Evolutionary conservation across 306 rosid genomes (phyloP).

Genomic region (Prunus salicina): DNA sequence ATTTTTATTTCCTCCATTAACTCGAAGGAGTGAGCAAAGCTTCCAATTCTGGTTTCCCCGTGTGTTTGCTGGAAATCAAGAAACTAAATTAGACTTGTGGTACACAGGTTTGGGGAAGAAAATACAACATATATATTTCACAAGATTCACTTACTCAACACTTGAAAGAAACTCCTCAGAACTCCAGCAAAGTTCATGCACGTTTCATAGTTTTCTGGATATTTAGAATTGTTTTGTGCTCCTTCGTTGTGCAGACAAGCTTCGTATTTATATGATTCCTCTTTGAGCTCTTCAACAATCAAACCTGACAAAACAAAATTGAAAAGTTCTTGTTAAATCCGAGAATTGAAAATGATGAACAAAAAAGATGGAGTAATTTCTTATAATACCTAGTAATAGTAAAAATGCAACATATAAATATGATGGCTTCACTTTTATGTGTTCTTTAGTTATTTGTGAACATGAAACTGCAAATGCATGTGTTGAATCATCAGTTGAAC

Average conservation of each 20-base stretch:
- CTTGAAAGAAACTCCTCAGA: not conserved
- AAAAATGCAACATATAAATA: no score
- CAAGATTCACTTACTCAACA: not conserved
- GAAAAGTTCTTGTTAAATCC: not conserved
- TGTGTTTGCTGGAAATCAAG: not conserved
- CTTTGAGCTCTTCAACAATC: conserved; percentile 12
- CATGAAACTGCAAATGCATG: no score
- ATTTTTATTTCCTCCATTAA: conserved; percentile 9
- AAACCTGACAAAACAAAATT: conserved; percentile 6
- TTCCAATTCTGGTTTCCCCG: not conserved
- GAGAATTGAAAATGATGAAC: not conserved
- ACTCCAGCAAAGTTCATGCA: conserved; percentile 16
- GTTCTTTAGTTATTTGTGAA: no score
- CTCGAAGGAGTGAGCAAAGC: not conserved
- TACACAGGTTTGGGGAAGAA: not conserved
- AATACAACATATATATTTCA: not conserved
- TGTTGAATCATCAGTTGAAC: no score
- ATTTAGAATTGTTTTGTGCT: not conserved
- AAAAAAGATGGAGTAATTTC: not conserved
- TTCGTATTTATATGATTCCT: not conserved
- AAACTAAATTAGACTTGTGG: not conserved
- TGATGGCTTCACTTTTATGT: no score
- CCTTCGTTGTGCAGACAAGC: not conserved
- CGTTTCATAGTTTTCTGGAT: conserved; percentile 23
- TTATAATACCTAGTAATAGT: no score